phyloP scores from a whole-genome alignment of 2,329 filamentous ascomycete genomes.

The Tolypocladium paradoxum region DNA sequence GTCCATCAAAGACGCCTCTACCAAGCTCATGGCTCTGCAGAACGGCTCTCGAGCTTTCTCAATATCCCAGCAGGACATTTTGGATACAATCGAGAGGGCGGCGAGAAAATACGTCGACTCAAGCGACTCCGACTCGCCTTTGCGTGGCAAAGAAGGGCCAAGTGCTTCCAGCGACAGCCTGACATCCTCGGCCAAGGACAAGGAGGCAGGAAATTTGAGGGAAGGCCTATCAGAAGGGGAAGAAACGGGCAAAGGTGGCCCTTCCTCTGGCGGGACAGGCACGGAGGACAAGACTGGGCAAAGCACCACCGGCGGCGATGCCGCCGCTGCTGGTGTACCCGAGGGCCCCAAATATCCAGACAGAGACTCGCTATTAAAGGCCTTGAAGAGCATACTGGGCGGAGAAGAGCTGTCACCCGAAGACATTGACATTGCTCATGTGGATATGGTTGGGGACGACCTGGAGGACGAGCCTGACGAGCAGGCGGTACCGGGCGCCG shows the following conservation, averaged over 20 bases:
- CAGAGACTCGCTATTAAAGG: neutral
- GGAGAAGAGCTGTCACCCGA: slow-evolving; percentile 26
- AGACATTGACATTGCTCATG: slow-evolving; percentile 38
- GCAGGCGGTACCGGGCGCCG: neutral
- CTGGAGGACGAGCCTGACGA: slow-evolving; percentile 15
- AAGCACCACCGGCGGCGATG: neutral
- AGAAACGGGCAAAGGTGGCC: neutral
- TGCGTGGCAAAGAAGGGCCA: slow-evolving; percentile 1
- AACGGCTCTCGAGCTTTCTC: slow-evolving; percentile 25
- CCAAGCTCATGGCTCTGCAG: slow-evolving; percentile 29
- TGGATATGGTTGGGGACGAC: slow-evolving; percentile 15
- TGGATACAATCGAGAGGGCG: slow-evolving; percentile 40
- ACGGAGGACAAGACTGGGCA: neutral
- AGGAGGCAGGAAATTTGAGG: neutral
- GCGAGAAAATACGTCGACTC: slow-evolving; percentile 38
- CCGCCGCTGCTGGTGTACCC: neutral
- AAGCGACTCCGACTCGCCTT: slow-evolving; percentile 13
- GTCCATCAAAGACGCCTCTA: slow-evolving; percentile 28
- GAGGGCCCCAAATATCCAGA: neutral
- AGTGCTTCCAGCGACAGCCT: neutral
- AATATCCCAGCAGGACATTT: slow-evolving; percentile 31
- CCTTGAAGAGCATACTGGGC: neutral
- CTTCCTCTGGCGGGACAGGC: neutral
- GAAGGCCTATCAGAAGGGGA: neutral
- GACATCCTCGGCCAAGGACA: neutral